These are phyloP conservation scores for Allantophomopsis lycopodina DNA, from an alignment of 2,329 filamentous ascomycete species.

Conservation along the genomic window DNA sequence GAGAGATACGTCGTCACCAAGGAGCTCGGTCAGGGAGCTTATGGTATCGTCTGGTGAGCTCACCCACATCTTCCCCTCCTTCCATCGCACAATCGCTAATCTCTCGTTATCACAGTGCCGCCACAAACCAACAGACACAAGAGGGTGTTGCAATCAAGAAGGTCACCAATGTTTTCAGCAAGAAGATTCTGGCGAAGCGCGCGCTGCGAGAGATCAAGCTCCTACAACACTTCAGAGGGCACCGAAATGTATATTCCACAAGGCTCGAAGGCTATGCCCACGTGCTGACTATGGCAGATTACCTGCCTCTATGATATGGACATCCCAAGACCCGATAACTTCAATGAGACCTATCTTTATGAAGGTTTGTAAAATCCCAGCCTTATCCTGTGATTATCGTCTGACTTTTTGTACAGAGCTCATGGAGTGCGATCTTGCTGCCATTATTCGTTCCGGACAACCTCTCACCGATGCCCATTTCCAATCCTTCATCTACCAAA, in stretches of 20 bases:
- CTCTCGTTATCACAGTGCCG: constrained; percentile 48
- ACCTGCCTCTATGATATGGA: constrained; percentile 99
- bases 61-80: constrained; percentile 5
- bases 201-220: constrained; percentile 97
- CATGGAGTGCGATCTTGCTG: constrained; percentile 97
- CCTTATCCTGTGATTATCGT: background rate
- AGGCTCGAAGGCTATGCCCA: background rate
- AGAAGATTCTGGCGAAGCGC: constrained; percentile 98
- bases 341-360: constrained; percentile 98
- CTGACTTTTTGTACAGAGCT: constrained; percentile 48
- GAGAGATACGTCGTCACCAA: constrained; percentile 98
- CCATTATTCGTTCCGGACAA: constrained; percentile 94
- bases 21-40: constrained; percentile 94
- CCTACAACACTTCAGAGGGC: constrained; percentile 89
- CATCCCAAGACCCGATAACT: constrained; percentile 91
- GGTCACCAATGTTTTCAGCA: constrained; percentile 99
- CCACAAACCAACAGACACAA: constrained; percentile 77
- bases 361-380: constrained; percentile 52
- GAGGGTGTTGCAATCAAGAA: constrained; percentile 99
- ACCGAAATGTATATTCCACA: constrained; percentile 56
- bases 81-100: constrained; percentile 8
- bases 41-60: constrained; percentile 91
- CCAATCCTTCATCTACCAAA: constrained; percentile 99
- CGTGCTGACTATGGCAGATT: constrained; percentile 50
- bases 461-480: constrained; percentile 97